Base-by-base conservation (phyloP, 345 rosid genomes). In the Salix dunnii region DNA sequence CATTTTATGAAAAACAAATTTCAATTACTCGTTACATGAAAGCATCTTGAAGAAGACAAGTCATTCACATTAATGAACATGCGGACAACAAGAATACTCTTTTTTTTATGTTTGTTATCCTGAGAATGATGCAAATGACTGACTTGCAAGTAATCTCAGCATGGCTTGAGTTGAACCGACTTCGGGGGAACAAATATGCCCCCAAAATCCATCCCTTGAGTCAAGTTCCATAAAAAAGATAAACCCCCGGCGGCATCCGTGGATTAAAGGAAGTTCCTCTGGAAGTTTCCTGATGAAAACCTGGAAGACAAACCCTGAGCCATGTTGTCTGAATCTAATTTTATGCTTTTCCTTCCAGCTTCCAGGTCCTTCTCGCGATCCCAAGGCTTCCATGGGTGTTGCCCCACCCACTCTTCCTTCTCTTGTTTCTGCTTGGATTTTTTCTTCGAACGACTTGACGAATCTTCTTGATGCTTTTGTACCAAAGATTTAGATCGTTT, bases 371-470 rank as follows among this genome's bases (percentile, higher is more conserved):
- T 93, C 78, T 95, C 98, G 6, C 96, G 88, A 75, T 95, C 99
- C 98, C 97, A 93, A 9, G 99, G 99, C 86, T 89, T 96, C 97
- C 98, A 96, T 6, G 97, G 96, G 84, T 93, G 99, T 10, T 93
- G 85, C 38, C 91, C 98, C 5, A 63, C 83, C 98, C 99, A 94
- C 77, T 93, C 99, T 66, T 85, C 94, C 62, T 89, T 90, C 82
- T 89, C 92, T 14, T 63, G 23, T 82, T 85, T 79, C 81, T 84
- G 69, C 81, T 84, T 90, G 31, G 81, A 82, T 78, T 91, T 92
- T 72, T 90, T 92, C 92, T 90, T 91, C 8, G 86, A 61, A 28
- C 79, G 81, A 68, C 71, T 83, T 46, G 71, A 76, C 31, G 88
- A 40, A 82, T 84, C 94, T 63, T 93, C 97, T 67, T 74, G 90